Conservation (phyloP, 1,284 basidiomycete species). For the Ceratobasidium theobromae region DNA sequence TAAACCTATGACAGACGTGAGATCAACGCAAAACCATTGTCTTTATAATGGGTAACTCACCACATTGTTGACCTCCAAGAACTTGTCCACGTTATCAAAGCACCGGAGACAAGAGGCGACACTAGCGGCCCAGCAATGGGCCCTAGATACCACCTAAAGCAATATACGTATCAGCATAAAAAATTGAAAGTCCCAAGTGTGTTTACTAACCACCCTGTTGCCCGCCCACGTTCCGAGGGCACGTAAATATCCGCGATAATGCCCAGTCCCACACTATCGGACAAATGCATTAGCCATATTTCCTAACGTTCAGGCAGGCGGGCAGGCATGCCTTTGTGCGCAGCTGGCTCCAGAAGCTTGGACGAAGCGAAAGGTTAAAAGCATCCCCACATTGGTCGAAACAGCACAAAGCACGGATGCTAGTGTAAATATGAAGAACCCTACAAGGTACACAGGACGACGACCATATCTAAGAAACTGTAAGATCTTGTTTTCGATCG, state of each 20-base stretch:
- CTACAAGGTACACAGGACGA: conserved; percentile 34
- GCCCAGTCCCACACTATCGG: conserved; percentile 33
- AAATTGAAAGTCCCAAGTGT: not conserved
- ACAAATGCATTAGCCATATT: not conserved
- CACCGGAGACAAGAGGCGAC: conserved; percentile 21
- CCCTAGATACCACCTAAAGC: conserved; percentile 34
- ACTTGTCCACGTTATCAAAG: conserved; percentile 19
- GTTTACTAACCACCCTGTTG: conserved; percentile 32
- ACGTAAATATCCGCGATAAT: conserved; percentile 37
- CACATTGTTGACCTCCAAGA: conserved; percentile 22
- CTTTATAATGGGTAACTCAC: not conserved
- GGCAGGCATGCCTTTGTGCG: conserved; percentile 33
- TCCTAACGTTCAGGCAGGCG: not conserved
- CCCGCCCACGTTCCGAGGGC: conserved; percentile 35
- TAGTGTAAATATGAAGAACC: conserved; percentile 32
- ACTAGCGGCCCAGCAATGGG: conserved; percentile 35
- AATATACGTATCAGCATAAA: not conserved
- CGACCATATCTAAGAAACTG: conserved; percentile 31
- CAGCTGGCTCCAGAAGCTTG: conserved; percentile 35
- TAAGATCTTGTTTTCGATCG: not conserved
- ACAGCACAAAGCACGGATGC: conserved; percentile 34
- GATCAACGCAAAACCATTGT: not conserved
- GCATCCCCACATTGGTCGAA: conserved; percentile 29
- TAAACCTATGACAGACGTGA: conserved; percentile 1
- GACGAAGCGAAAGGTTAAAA: conserved; percentile 33